Evolutionary conservation across 768 basidiomycete genomes (phyloP).

Genomic region (Sporobolomyces phaffii): DNA sequence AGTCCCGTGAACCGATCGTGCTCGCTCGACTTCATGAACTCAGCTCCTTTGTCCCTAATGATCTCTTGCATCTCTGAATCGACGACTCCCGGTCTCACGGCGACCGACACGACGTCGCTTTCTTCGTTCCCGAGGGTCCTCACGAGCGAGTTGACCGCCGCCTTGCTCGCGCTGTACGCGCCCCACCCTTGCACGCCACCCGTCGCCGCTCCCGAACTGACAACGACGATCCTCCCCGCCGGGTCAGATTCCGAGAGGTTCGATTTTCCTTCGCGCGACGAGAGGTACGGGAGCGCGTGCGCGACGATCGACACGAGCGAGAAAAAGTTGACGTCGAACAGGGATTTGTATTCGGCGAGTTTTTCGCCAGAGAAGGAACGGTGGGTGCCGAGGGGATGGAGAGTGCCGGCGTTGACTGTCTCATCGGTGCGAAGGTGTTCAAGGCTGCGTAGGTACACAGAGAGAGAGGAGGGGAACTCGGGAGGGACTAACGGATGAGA

Average conservation of each 20-base stretch:
- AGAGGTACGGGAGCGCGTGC: slow-evolving; percentile 63
- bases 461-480: neutral
- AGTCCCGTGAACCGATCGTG: slow-evolving; percentile 30
- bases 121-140: slow-evolving; percentile 75
- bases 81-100: slow-evolving; percentile 80
- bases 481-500: slow-evolving; percentile 46
- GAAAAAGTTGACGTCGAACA: slow-evolving; percentile 81
- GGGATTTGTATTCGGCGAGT: slow-evolving; percentile 33
- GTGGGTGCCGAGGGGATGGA: slow-evolving; percentile 67
- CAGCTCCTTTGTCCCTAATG: slow-evolving; percentile 38
- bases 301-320: slow-evolving; percentile 68
- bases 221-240: slow-evolving; percentile 59
- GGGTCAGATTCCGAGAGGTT: neutral
- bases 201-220: slow-evolving; percentile 78
- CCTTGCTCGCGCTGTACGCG: slow-evolving; percentile 64
- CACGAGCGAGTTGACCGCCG: slow-evolving; percentile 79
- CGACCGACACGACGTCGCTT: slow-evolving; percentile 59
- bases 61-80: slow-evolving; percentile 59
- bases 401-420: slow-evolving; percentile 73
- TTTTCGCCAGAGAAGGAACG: slow-evolving; percentile 46
- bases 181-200: slow-evolving; percentile 68
- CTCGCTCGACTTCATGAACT: neutral
- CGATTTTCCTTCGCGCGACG: slow-evolving; percentile 50
- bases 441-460: neutral
- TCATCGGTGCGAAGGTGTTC: no score